These are phyloP conservation scores for Trypanosoma melophagium DNA, from an alignment of 208 protist genomes.

Conservation along the genomic window DNA sequence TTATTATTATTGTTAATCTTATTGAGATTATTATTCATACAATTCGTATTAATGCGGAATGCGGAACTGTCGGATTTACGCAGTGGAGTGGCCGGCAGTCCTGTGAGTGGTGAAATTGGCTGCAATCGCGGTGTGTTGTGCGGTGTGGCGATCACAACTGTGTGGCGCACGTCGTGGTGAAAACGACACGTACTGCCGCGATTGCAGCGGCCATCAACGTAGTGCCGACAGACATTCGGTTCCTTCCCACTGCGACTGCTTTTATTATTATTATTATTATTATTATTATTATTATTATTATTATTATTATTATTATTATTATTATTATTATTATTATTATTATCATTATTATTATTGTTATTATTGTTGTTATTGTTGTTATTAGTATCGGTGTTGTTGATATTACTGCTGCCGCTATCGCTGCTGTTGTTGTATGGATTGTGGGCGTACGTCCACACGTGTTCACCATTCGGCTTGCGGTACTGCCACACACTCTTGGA, in stretches of 20 bases:
- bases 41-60: too few species aligned
- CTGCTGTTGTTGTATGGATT: conserved; percentile 15
- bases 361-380: background rate
- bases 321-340: too few species aligned
- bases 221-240: conserved; percentile 56
- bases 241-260: too few species aligned
- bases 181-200: conserved; percentile 62
- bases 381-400: background rate
- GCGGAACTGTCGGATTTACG: too few species aligned
- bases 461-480: conserved; percentile 6
- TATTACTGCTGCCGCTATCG: background rate
- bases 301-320: too few species aligned
- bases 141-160: conserved; percentile 31
- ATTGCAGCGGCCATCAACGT: conserved; percentile 58
- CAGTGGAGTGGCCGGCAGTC: background rate
- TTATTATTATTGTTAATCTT: background rate
- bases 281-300: too few species aligned
- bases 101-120: conserved; percentile 47
- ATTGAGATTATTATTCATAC: background rate
- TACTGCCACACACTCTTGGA: background rate
- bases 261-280: too few species aligned
- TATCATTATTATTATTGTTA: background rate
- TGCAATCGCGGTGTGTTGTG: conserved; percentile 31
- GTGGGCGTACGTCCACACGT: conserved; percentile 21
- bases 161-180: conserved; percentile 47